A percentile compares a stretch with the other conserved stretches of the same genome.
Evolutionary conservation across 305 asterid species (phyloP).

Genomic region (Fraxinus greggii): DNA sequence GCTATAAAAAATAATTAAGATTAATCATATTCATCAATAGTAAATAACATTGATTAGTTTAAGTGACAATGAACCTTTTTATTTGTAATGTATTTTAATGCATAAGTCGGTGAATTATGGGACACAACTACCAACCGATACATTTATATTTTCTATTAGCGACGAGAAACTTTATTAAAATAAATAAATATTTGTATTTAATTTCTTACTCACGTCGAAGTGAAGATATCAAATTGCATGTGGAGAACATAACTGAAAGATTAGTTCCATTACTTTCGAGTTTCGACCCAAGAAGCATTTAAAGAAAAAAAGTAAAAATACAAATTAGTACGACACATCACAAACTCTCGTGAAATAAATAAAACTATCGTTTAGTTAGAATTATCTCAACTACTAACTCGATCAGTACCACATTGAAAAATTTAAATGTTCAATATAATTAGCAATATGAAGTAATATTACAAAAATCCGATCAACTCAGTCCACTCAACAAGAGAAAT

Average conservation of each 20-base stretch:
- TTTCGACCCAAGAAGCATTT: no score
- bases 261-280: no score
- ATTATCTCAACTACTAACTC: no score
- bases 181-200: not conserved
- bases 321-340: no score
- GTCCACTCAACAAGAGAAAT: not conserved
- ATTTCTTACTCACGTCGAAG: not conserved
- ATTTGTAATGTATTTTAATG: no score
- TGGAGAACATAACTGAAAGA: not conserved
- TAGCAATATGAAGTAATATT: not conserved
- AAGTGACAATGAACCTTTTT: not conserved
- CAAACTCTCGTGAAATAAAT: no score
- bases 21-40: not conserved
- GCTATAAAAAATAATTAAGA: not conserved
- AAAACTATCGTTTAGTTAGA: no score
- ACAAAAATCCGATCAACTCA: not conserved
- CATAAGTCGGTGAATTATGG: not conserved
- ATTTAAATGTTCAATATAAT: no score
- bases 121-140: not conserved
- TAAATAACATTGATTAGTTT: not conserved
- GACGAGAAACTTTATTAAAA: not conserved
- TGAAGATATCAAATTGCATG: not conserved
- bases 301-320: no score
- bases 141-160: no score
- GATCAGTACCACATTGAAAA: no score